Base-by-base conservation (phyloP, 2,329 filamentous ascomycete species). In the Exophiala viscosa region DNA sequence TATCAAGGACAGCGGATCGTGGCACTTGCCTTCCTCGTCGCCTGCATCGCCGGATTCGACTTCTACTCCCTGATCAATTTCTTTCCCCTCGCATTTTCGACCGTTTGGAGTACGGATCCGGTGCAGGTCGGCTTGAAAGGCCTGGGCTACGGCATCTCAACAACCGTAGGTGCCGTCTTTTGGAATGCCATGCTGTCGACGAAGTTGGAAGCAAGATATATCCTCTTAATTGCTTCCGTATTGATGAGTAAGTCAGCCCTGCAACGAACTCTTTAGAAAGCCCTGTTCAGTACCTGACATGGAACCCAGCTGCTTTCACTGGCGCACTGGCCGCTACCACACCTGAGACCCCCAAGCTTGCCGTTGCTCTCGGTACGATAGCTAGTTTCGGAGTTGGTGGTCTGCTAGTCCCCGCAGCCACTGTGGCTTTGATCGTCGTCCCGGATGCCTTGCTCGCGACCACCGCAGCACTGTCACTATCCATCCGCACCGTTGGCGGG, bases 361-460 rank as follows among this genome's bases (percentile, higher is more conserved):
- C 83, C 11, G 84, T 79, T 70, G 77, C 73, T 8, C 69, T 86
- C 28, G 72, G 86, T n/a, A 70, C 80, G 11, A 63, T 87, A 3
- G 81, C 83, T 1, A 79, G 81, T 5, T 67, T 87, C 2, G 85
- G 85, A 5, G 81, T 87, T 4, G 85, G 84, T 5, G 84, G 82
- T 1, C 84, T 87, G 8, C 46, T 60, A 10, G 55, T 60, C 8
- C 58, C 58, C 3, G 55, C 55, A 5, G 55, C 58, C 23, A 60
- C 55, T 9, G 50, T 60, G 3, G 58, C 58, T 31, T 41, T 58
- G 5, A 58, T 45, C 1, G 58, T 60, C 31, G 45, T 43, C 55
- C 84, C 84, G 0, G 82, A 85, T 68, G 70, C 87, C 44, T 73
- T 87, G 3, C 87, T 88, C 57, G 85, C 83, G 6, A 87, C 84